Percentiles rank a stretch among this genome's conserved stretches.
Conservation (phyloP, 1,139 yeast species). For the Debaryomyces sp. region DNA sequence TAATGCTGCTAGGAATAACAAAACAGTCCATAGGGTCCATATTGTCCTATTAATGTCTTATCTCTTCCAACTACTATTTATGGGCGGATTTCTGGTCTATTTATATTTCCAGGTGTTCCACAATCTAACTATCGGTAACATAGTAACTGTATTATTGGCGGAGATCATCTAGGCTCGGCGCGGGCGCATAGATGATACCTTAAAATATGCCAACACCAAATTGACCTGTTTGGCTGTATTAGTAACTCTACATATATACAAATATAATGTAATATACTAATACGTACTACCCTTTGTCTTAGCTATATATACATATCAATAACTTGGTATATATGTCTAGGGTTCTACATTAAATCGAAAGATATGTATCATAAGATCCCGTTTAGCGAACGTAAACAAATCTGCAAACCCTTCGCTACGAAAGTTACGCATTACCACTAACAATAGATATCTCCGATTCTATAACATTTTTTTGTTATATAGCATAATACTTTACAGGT, state of each 20-base stretch:
- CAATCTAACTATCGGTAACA: background rate
- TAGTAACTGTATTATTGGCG: background rate
- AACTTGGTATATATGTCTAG: background rate
- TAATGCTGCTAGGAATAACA: background rate
- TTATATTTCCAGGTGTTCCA: background rate
- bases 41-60: background rate
- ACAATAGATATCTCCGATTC: background rate
- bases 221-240: background rate
- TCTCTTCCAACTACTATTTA: background rate
- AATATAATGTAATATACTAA: background rate
- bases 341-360: background rate
- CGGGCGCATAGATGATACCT: conserved; percentile 5
- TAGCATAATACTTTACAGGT: background rate
- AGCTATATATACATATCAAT: background rate
- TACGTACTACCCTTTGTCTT: background rate
- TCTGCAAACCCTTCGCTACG: conserved; percentile 1
- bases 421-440: background rate
- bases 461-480: background rate
- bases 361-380: background rate
- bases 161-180: conserved; percentile 4
- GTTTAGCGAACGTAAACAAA: conserved; percentile 3
- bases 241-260: background rate
- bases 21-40: conserved; percentile 3
- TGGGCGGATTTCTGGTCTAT: background rate
- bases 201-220: conserved; percentile 1